phyloP scores from a whole-genome alignment of 2,329 filamentous ascomycete species.

The Cladorrhinum sp. region DNA sequence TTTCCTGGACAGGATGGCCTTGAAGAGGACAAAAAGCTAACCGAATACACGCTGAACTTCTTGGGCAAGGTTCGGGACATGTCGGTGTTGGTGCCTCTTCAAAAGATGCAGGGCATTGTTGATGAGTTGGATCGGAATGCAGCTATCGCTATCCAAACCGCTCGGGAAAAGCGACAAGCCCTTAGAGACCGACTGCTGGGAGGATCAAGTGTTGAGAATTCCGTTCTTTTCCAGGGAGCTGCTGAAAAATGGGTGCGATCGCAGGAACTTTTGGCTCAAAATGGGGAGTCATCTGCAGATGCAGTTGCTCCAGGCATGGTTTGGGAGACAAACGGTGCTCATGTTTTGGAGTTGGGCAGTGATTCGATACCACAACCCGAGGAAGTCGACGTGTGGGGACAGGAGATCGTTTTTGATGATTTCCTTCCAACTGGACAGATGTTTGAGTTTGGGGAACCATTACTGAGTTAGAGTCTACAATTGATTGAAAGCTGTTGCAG shows the following conservation, averaged over 20 bases:
- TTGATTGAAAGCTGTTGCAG: too few species aligned
- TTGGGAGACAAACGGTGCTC: neutral
- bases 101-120: constrained; percentile 17
- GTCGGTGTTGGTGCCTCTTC: constrained; percentile 2
- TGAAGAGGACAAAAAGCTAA: constrained; percentile 31
- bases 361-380: neutral
- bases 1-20: constrained; percentile 29
- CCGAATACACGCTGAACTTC: constrained; percentile 28
- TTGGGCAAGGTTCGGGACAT: constrained; percentile 26
- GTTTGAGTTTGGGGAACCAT: neutral
- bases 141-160: constrained; percentile 14
- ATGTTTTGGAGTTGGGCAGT: neutral
- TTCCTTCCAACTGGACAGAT: neutral
- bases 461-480: neutral
- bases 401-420: neutral
- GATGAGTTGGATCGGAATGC: constrained; percentile 20
- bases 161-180: neutral
- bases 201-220: neutral
- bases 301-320: neutral
- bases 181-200: neutral
- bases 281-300: neutral
- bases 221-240: neutral
- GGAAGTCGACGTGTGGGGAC: neutral
- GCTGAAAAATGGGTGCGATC: neutral
- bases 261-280: too few species aligned